phyloP scores from a whole-genome alignment of 192 early-diverging fungal genomes.

The Podila verticillata region DNA sequence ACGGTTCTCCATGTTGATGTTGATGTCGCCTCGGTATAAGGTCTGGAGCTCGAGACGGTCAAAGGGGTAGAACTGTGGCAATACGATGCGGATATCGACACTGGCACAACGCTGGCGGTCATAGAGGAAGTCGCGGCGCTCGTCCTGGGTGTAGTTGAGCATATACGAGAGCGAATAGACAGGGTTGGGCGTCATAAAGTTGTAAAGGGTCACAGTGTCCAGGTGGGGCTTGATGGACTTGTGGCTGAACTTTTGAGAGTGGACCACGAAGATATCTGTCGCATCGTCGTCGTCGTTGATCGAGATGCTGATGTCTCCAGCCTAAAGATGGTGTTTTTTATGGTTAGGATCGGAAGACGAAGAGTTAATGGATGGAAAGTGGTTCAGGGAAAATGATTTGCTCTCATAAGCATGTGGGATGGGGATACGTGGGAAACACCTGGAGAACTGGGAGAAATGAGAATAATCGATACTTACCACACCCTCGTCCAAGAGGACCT shows the following conservation, averaged over 20 bases:
- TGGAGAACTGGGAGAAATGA: neutral
- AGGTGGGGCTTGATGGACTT: neutral
- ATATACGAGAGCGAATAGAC: neutral
- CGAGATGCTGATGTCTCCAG: neutral
- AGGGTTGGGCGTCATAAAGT: neutral
- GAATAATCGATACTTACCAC: neutral
- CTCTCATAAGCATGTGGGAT: no score
- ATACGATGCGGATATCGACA: conserved; percentile 1
- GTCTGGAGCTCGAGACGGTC: conserved; percentile 5
- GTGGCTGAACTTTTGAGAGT: neutral
- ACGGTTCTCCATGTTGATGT: neutral
- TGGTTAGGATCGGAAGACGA: neutral
- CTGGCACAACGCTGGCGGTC: neutral
- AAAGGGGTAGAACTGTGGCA: neutral
- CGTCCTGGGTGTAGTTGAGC: conserved; percentile 1
- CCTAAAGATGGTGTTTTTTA: neutral
- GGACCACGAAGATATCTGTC: neutral
- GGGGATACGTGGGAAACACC: neutral
- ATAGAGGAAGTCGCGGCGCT: neutral
- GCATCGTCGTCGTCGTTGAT: neutral
- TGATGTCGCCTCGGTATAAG: neutral
- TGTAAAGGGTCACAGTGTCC: neutral
- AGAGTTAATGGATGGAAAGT: neutral
- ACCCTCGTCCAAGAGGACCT: neutral
- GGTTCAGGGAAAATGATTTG: no score